Evolutionary conservation across 345 rosid species (phyloP).

Genomic region (Populus davidiana): DNA sequence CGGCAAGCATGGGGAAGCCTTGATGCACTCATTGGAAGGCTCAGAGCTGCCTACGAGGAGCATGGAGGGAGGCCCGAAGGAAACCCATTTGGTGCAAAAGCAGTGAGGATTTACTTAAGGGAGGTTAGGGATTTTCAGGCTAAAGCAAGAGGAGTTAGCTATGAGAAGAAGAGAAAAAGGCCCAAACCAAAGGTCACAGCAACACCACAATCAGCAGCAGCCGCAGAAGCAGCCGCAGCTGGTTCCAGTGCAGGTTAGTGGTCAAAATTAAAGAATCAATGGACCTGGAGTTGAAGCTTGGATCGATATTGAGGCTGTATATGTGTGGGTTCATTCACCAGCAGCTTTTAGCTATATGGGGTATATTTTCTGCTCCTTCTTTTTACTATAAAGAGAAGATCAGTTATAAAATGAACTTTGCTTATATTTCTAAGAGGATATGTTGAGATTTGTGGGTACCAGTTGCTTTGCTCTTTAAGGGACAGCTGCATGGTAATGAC

Average conservation of each 20-base stretch:
- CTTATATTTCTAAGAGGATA: constrained; percentile 15
- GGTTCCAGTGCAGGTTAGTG: constrained; percentile 17
- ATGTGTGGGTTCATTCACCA: constrained; percentile 5
- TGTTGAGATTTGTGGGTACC: constrained; percentile 29
- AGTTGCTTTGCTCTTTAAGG: constrained; percentile 12
- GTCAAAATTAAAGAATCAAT: not conserved
- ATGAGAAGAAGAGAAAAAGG: constrained; percentile 81
- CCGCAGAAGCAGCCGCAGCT: not conserved
- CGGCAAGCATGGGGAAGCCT: constrained; percentile 98
- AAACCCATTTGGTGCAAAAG: constrained; percentile 85
- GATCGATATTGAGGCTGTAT: not conserved
- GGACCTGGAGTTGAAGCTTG: not conserved
- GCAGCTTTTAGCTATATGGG: constrained; percentile 8
- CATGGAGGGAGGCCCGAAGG: constrained; percentile 80
- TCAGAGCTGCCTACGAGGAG: constrained; percentile 92
- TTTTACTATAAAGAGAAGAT: not conserved
- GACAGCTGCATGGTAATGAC: constrained; percentile 13
- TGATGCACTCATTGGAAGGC: constrained; percentile 93
- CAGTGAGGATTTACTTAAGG: constrained; percentile 75
- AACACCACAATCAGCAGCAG: not conserved
- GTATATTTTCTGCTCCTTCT: not conserved
- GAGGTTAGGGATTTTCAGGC: constrained; percentile 95
- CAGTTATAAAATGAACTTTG: constrained; percentile 5
- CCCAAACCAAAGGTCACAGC: constrained; percentile 32
- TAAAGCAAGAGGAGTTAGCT: constrained; percentile 89